Evolutionary conservation across 1,139 yeast species (phyloP), one percentile per base, ranked within the genome.

Genomic region (Debaryomyces nepalensis): DNA sequence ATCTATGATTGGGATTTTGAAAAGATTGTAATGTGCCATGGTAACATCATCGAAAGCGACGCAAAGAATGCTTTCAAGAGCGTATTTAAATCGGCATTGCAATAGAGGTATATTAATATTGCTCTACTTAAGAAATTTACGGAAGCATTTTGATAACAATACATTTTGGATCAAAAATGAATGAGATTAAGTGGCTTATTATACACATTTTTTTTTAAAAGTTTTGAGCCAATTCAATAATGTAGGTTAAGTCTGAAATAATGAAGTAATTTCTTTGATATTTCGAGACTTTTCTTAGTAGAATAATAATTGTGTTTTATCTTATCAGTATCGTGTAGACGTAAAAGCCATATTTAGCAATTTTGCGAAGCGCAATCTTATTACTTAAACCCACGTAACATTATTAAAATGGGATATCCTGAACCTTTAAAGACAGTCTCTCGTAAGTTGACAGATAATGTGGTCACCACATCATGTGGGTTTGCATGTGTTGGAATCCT

Each of bases 21-120:
- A 15, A 63, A 66, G 15, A 66, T 81, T 43, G 73, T 82, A 24
- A 68, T 76, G 54, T 77, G 84, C 49, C 88, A 82, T 54, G 88
- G 87, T 5, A 76, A 75, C 43, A 66, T 79, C 11, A 60, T 81
- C 43, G 79, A 76, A 11, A 55, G 57, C 3, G 63, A 69, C 39
- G 81, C 74, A n/a, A 68, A 68, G 46, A 54, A 56, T 16, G 58
- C 55, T 4, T 53, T 50, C 35, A 27, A 33, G 10, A 11, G 16
- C n/a, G 43, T 39, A 14, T 45, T 45, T n/a, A 21, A 11, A n/a
- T 16, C 11, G 4, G 32, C 32, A 10, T 29, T 29, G 21, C 5
- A 29, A 16, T 29, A n/a, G 18, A 5, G 24, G 8, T 10, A 14
- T 5, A 19, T 6, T 26, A 12, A 26, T 26, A 11, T n/a, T 26